Conservation (phyloP, 2,329 filamentous ascomycete species). For the Calonectria pseudoturangicola region DNA sequence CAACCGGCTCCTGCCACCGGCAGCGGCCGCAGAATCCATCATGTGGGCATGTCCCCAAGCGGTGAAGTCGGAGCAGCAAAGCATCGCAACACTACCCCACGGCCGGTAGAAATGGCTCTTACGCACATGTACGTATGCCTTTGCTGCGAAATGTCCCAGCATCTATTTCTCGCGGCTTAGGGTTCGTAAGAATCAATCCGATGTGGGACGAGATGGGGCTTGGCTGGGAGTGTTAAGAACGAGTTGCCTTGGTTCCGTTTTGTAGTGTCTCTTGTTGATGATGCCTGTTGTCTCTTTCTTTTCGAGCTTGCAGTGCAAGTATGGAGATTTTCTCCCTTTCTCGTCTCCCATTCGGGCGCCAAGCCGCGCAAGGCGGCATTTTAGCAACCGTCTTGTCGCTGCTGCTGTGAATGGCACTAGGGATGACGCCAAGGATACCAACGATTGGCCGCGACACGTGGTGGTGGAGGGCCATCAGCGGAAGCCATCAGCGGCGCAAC, state of each 20-base stretch:
- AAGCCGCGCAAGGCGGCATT: conserved; percentile 12
- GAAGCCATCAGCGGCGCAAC: conserved; percentile 18
- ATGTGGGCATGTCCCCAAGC: conserved; percentile 24
- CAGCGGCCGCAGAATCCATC: conserved; percentile 17
- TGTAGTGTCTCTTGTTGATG: not conserved
- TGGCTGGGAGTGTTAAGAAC: not conserved
- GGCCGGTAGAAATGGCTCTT: not conserved
- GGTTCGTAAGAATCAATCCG: not conserved
- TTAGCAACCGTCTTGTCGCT: not conserved
- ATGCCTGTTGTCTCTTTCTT: not conserved
- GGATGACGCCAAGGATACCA: conserved; percentile 3
- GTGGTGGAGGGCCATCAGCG: not conserved
- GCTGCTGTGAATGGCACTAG: not conserved
- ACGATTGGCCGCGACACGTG: conserved; percentile 25
- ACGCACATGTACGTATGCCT: not conserved
- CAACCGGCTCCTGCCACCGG: conserved; percentile 10
- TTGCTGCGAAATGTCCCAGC: not conserved
- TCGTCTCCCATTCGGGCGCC: not conserved
- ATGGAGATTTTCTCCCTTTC: not conserved
- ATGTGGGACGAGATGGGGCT: not conserved
- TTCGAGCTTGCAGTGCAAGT: not conserved
- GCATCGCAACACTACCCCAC: conserved; percentile 17
- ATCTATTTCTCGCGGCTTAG: conserved; percentile 6
- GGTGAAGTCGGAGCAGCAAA: conserved; percentile 28
- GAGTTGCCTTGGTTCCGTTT: not conserved